These are phyloP conservation scores for Stagonosporopsis vannaccii DNA, from an alignment of 2,329 filamentous ascomycete genomes.

Conservation along the genomic window DNA sequence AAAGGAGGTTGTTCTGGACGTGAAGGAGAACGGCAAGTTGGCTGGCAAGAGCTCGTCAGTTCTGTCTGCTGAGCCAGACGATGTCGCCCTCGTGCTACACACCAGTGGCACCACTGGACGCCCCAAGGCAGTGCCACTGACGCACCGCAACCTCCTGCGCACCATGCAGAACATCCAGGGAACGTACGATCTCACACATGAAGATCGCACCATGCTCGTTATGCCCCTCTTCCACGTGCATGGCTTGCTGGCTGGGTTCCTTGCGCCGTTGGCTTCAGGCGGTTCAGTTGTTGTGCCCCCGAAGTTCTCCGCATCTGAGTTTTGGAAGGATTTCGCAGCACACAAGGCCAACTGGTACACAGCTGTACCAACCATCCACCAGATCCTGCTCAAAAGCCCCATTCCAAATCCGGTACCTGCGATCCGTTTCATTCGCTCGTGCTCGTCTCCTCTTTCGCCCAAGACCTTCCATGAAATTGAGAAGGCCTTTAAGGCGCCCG, in stretches of 20 bases:
- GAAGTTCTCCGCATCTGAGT: slow-evolving; percentile 82
- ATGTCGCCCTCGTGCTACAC: slow-evolving; percentile 82
- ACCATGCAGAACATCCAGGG: slow-evolving; percentile 84
- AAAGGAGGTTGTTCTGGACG: slow-evolving; percentile 74
- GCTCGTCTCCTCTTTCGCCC: slow-evolving; percentile 82
- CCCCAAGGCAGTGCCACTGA: slow-evolving; percentile 82
- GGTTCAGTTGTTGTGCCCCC: slow-evolving; percentile 80
- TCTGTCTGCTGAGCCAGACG: slow-evolving; percentile 71
- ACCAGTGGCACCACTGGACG: slow-evolving; percentile 85
- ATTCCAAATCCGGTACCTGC: slow-evolving; percentile 70
- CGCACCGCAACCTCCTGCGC: slow-evolving; percentile 79
- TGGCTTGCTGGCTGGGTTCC: slow-evolving; percentile 82
- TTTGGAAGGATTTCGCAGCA: slow-evolving; percentile 79
- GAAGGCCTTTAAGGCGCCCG: slow-evolving; percentile 76
- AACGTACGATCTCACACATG: slow-evolving; percentile 74
- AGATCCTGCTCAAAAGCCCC: slow-evolving; percentile 80
- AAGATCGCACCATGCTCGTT: slow-evolving; percentile 82
- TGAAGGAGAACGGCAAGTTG: slow-evolving; percentile 78
- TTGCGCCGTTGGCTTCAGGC: slow-evolving; percentile 77
- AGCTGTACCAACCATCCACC: slow-evolving; percentile 90
- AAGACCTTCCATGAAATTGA: slow-evolving; percentile 83
- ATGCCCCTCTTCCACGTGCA: slow-evolving; percentile 94
- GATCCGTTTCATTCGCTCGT: slow-evolving; percentile 88
- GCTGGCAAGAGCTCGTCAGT: slow-evolving; percentile 58
- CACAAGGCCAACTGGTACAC: slow-evolving; percentile 90